phyloP scores from a whole-genome alignment of 164 flowering plant species.

The Magnolia kwangsiensis region DNA sequence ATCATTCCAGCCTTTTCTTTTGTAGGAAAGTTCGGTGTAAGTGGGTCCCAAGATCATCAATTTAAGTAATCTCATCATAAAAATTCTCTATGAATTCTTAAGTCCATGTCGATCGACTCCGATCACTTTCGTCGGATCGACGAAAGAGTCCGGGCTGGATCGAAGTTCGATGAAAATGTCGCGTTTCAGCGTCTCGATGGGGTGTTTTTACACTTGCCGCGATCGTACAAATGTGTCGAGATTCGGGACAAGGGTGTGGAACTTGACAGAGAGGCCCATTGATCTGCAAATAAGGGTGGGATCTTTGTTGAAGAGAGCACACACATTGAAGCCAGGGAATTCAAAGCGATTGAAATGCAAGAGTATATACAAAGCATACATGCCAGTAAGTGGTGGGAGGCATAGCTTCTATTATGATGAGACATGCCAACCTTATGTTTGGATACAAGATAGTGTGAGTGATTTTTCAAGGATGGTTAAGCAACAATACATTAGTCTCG shows the following conservation, averaged over 20 bases:
- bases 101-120: background rate
- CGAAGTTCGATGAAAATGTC: background rate
- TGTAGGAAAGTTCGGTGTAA: too few species aligned
- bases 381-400: constrained; percentile 32
- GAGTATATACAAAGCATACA: constrained; percentile 65
- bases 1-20: background rate
- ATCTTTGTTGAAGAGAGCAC: constrained; percentile 65
- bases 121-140: background rate
- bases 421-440: constrained; percentile 70
- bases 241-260: constrained; percentile 60
- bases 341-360: constrained; percentile 73
- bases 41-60: background rate
- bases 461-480: constrained; percentile 61
- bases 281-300: constrained; percentile 83
- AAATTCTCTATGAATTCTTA: background rate
- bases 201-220: constrained; percentile 39
- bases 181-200: background rate
- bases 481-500: constrained; percentile 80
- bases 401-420: constrained; percentile 55
- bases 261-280: constrained; percentile 56
- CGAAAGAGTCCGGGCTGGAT: background rate
- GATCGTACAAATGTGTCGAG: constrained; percentile 40
- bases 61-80: background rate
- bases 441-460: constrained; percentile 68
- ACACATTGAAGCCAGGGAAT: constrained; percentile 63